phyloP scores from a whole-genome alignment of 2,329 filamentous ascomycete genomes.

The Cryphonectria radicalis region DNA sequence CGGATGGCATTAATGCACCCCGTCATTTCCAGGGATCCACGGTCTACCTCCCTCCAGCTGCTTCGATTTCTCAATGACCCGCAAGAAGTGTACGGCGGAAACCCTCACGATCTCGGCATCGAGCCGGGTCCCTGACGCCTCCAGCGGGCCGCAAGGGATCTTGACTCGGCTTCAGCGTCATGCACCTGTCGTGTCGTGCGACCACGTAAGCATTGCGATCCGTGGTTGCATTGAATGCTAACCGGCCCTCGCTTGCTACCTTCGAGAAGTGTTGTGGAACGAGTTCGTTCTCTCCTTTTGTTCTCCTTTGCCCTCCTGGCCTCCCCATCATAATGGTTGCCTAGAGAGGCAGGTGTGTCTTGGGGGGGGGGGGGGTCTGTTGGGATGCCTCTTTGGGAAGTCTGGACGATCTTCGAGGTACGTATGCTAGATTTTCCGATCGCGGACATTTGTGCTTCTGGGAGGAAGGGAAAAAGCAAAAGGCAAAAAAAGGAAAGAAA shows the following conservation, averaged over 20 bases:
- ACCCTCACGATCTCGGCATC: not conserved
- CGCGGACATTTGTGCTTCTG: not conserved
- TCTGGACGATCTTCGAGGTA: not conserved
- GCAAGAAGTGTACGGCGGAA: not conserved
- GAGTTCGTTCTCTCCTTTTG: not conserved
- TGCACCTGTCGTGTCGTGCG: conserved; percentile 22
- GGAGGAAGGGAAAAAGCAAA: not conserved
- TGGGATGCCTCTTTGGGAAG: conserved; percentile 10
- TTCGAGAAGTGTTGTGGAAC: not conserved
- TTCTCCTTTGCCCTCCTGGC: not conserved
- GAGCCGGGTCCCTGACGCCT: not conserved
- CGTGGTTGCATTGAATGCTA: not conserved
- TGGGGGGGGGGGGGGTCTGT: not conserved
- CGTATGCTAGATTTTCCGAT: not conserved
- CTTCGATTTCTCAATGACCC: not conserved
- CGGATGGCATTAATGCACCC: not conserved
- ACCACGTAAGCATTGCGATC: conserved; percentile 2
- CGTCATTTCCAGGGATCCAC: not conserved
- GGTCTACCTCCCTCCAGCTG: not conserved
- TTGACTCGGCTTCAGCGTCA: not conserved
- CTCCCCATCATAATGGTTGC: not conserved
- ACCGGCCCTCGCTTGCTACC: not conserved
- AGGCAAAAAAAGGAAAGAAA: not conserved
- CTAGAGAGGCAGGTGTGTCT: conserved; percentile 17
- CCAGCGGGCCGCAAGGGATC: not conserved